Conservation (phyloP, 2,329 filamentous ascomycete species). For the Aureobasidium sp. region DNA sequence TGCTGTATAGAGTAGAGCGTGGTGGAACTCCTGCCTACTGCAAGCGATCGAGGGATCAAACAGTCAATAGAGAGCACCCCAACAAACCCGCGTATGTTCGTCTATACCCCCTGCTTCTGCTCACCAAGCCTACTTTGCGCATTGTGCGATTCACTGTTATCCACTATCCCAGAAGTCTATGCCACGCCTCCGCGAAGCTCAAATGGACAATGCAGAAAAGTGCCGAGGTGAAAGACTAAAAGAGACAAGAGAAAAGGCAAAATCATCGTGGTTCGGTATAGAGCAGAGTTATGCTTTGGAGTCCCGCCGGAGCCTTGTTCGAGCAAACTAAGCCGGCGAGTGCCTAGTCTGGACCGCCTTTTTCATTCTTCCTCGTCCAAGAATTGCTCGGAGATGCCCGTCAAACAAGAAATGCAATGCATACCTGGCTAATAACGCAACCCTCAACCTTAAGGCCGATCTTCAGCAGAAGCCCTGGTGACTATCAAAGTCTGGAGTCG, state of each 20-base stretch:
- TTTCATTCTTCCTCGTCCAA: background rate
- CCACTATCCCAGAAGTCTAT: background rate
- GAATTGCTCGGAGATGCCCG: background rate
- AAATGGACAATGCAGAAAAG: background rate
- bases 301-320: background rate
- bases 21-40: background rate
- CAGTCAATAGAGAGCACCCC: background rate
- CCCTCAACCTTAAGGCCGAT: background rate
- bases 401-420: background rate
- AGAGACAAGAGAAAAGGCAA: background rate
- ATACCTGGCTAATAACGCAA: background rate
- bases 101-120: background rate
- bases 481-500: background rate
- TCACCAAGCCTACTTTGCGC: background rate
- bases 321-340: background rate
- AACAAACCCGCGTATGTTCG: background rate
- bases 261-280: conserved; percentile 3
- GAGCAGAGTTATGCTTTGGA: background rate
- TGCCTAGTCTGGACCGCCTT: background rate
- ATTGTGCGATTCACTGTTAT: background rate
- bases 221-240: background rate
- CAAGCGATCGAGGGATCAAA: background rate
- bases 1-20: background rate
- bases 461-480: background rate
- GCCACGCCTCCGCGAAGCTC: background rate